Base-by-base conservation (phyloP, 208 protist genomes). In the Leishmania major region DNA sequence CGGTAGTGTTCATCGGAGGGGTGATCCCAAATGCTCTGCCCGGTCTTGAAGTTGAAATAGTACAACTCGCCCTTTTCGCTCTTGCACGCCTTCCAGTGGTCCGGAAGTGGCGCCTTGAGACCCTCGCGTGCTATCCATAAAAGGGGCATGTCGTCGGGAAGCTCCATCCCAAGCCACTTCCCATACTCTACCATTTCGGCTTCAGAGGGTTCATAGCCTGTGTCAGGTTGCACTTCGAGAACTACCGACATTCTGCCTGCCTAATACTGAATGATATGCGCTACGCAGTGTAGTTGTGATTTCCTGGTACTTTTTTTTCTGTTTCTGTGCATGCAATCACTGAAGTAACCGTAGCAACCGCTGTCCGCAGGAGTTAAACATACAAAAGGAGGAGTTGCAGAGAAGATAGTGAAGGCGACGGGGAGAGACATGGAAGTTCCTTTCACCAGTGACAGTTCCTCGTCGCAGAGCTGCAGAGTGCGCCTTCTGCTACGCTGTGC, bases 21-120 rank as follows among this genome's bases (percentile, higher is more conserved):
- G 83, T 99, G 98, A 75, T 99, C 97, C 98, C 98, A 99, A 75
- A 95, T 97, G 64, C 91, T 97, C 66, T 98, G 82, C 57, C 95
- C 96, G 0, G 94, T 97, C 71, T 91, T 92, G 80, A 98, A 98
- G 88, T 99, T 99, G 87, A 99, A 99, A 82, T 99, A 99, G 84
- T 99, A 99, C 17, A 99, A 81, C 59, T 98, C 95, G 25, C 96
- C 96, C 57, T 97, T 95, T 62, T 96, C 88, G 62, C 96, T 96
- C 73, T 97, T 93, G 87, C 96, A 98, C 1, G 97, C 96, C 80
- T 97, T 99, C 97, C 98, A 99, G 81, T 96, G 75, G 15, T 98
- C 94, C 0, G 98, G 98, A 31, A 99, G 89, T 25, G 97, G 96
- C 11, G 97, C 97, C 76, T 98, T 98, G 53, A 99, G 88, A 22